Base-by-base conservation (phyloP, 139 green algal genomes). In the Volvox reticuliferus region DNA sequence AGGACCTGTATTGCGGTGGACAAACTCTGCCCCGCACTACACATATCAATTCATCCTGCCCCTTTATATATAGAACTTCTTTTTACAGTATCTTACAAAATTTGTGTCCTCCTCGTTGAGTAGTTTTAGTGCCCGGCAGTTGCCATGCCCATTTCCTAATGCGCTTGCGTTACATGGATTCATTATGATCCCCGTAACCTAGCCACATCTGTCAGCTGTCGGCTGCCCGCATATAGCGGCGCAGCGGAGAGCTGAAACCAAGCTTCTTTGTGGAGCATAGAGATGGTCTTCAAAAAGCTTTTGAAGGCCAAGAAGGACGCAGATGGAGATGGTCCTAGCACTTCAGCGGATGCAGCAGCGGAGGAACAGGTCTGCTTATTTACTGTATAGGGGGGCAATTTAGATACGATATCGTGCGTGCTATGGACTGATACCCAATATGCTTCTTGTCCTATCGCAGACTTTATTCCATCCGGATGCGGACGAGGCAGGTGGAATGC, bases 401-500 rank as follows among this genome's bases (percentile, higher is more conserved):
- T 55, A 55, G 44, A 24, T 73, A 16, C 65, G 65, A 73, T 24
- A 73, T 30, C 24, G 65, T 73, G 65, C 24, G 21, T 28, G 65
- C 65, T 28, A 28, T 24, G 24, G 21, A 28, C 24, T 24, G 65
- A 30, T 12, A 73, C 71, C 71, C 20, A 79, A 30, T 71, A 3
- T 24, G 32, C 1, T 30, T 61, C 30, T 61, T 82, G 18, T 28
- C 65, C 65, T 73, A 9, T 21, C 36, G 1, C 94, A 98, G 94
- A 92, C 92, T 0, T 68, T 91, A 0, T 86, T 97, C 33, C 96
- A 98, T 37, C 83, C 89, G 1, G 95, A 97, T 61, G 96, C 96
- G 18, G 91, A 96, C 79, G 87, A 94, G 17, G 94, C 96, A 18
- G 96, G 96, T 24, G 96, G 96, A 2, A 67, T 97, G 65, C 91